phyloP scores from a whole-genome alignment of 768 basidiomycete genomes.

The Collybia sordida region DNA sequence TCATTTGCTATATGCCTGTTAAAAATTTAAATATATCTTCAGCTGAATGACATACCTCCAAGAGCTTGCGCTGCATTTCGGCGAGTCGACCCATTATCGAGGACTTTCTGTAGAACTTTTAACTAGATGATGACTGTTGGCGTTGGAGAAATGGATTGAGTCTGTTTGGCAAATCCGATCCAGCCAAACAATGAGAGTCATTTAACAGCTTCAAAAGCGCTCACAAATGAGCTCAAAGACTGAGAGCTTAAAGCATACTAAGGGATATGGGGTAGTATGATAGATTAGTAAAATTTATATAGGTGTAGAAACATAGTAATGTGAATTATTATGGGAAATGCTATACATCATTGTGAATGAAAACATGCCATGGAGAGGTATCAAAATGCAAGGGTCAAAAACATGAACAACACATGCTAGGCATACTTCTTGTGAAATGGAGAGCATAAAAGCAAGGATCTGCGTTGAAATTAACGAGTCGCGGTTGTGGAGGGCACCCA shows the following conservation, averaged over 20 bases:
- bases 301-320: background rate
- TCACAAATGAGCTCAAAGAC: no score
- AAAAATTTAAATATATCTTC: slow-evolving; percentile 42
- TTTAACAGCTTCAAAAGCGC: no score
- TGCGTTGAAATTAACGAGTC: slow-evolving; percentile 1
- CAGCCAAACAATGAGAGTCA: slow-evolving; percentile 14
- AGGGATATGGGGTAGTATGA: background rate
- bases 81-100: slow-evolving; percentile 87
- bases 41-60: slow-evolving; percentile 34
- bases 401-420: background rate
- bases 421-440: background rate
- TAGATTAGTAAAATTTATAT: background rate
- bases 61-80: slow-evolving; percentile 96
- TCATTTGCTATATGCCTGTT: slow-evolving; percentile 82
- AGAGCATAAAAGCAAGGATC: background rate
- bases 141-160: background rate
- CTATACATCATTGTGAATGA: background rate
- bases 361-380: slow-evolving; percentile 1
- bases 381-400: background rate
- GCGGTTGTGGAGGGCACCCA: slow-evolving; percentile 3
- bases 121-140: background rate
- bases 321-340: slow-evolving; percentile 1
- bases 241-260: background rate
- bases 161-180: slow-evolving; percentile 13
- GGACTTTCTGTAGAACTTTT: slow-evolving; percentile 10